phyloP scores from a whole-genome alignment of 1,139 yeast genomes.

The Geotrichum macrosporum region DNA sequence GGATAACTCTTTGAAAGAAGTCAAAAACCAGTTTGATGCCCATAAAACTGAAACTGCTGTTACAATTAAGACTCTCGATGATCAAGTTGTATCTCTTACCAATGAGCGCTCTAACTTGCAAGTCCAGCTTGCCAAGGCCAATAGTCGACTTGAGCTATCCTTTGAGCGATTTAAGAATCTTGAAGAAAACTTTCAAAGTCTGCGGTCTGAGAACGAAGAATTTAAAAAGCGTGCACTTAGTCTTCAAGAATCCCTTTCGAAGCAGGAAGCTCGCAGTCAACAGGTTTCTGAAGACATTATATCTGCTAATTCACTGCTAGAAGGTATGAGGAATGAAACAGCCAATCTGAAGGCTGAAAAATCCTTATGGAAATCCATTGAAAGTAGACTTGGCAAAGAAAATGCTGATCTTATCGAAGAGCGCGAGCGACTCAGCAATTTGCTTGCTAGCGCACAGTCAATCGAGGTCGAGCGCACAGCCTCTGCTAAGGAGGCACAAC shows the following conservation, averaged over 20 bases:
- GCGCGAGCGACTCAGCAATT: slow-evolving; percentile 53
- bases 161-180: slow-evolving; percentile 43
- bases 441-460: slow-evolving; percentile 57
- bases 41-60: slow-evolving; percentile 44
- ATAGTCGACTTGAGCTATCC: slow-evolving; percentile 45
- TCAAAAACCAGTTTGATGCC: slow-evolving; percentile 38
- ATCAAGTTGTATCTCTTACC: slow-evolving; percentile 40
- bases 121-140: slow-evolving; percentile 45
- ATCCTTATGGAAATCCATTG: slow-evolving; percentile 47
- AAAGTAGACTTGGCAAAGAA: slow-evolving; percentile 51
- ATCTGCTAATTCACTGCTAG: slow-evolving; percentile 42
- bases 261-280: slow-evolving; percentile 55
- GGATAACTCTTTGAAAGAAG: slow-evolving; percentile 34
- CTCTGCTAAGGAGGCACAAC: slow-evolving; percentile 49
- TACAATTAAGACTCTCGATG: slow-evolving; percentile 43
- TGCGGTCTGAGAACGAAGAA: slow-evolving; percentile 46
- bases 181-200: slow-evolving; percentile 38
- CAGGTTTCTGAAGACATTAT: slow-evolving; percentile 53
- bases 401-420: slow-evolving; percentile 54
- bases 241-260: slow-evolving; percentile 53
- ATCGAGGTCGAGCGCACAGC: slow-evolving; percentile 57
- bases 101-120: slow-evolving; percentile 50
- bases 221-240: slow-evolving; percentile 43
- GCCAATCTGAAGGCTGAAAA: slow-evolving; percentile 55
- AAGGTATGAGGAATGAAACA: slow-evolving; percentile 23